Conservation (phyloP, 169 alveolate species). For the Plasmodium sp. region DNA sequence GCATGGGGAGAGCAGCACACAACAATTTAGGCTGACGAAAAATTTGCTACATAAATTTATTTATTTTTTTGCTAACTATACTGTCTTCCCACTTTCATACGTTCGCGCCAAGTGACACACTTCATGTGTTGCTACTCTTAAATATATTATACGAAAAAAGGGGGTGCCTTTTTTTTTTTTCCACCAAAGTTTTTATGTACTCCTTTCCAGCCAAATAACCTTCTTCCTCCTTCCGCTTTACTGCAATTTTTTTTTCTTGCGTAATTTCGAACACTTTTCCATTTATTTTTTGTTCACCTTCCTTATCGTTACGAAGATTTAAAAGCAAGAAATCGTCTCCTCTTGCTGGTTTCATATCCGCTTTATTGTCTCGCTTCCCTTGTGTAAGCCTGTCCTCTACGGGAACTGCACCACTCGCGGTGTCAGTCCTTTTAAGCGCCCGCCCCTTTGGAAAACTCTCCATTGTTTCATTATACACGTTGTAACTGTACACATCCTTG, state of each 20-base stretch:
- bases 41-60: not conserved
- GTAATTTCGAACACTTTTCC: not conserved
- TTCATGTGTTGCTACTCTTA: slow-evolving; percentile 5
- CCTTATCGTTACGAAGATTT: not conserved
- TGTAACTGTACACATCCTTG: slow-evolving; percentile 69
- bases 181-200: slow-evolving; percentile 15
- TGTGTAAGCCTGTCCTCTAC: not conserved
- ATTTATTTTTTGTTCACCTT: not conserved
- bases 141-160: slow-evolving; percentile 29
- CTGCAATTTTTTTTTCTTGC: slow-evolving; percentile 45
- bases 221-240: slow-evolving; percentile 15
- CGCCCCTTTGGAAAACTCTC: slow-evolving; percentile 11
- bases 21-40: not conserved
- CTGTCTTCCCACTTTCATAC: not conserved
- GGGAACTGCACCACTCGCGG: not conserved
- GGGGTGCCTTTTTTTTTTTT: slow-evolving; percentile 18
- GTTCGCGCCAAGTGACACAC: not conserved
- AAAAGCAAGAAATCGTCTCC: slow-evolving; percentile 10
- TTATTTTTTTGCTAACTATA: not conserved
- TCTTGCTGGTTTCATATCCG: not conserved
- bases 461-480: slow-evolving; percentile 43
- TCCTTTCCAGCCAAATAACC: slow-evolving; percentile 40
- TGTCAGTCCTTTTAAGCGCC: not conserved
- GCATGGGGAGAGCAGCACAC: not conserved
- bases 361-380: not conserved